phyloP scores from a whole-genome alignment of 306 rosid species.

The Benincasa hispida region DNA sequence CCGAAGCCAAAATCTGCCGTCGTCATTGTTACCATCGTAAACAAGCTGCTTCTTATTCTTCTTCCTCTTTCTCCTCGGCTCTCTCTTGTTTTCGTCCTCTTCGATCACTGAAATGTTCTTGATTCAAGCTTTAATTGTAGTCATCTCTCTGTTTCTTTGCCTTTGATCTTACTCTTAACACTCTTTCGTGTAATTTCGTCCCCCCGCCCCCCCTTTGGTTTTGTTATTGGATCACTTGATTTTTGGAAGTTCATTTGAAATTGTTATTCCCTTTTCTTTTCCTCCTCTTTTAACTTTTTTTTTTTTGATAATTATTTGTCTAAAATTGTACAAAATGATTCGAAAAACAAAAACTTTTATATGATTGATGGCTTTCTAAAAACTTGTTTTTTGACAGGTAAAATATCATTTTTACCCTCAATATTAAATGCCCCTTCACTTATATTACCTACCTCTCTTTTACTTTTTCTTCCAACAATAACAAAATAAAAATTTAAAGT shows the following conservation, averaged over 20 bases:
- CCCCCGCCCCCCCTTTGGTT: not conserved
- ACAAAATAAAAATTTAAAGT: no score
- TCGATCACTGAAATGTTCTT: not conserved
- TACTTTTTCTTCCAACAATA: no score
- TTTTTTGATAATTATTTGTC: no score
- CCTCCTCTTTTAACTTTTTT: not conserved
- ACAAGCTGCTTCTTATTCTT: not conserved
- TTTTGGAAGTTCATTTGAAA: not conserved
- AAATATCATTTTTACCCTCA: no score
- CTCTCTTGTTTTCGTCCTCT: not conserved
- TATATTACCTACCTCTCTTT: no score
- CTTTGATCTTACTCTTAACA: not conserved
- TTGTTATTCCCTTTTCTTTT: no score
- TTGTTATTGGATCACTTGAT: not conserved
- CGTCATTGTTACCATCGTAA: not conserved
- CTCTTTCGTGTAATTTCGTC: not conserved
- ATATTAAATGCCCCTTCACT: no score
- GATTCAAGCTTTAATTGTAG: not conserved
- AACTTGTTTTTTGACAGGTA: no score
- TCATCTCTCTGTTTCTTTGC: not conserved
- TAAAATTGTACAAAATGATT: no score
- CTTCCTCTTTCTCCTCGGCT: not conserved
- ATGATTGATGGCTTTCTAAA: no score
- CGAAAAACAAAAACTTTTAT: no score
- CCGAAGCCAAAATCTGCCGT: not conserved